Conservation (phyloP, 139 green algal species). For the Auxenochlorella pyrenoidosa region DNA sequence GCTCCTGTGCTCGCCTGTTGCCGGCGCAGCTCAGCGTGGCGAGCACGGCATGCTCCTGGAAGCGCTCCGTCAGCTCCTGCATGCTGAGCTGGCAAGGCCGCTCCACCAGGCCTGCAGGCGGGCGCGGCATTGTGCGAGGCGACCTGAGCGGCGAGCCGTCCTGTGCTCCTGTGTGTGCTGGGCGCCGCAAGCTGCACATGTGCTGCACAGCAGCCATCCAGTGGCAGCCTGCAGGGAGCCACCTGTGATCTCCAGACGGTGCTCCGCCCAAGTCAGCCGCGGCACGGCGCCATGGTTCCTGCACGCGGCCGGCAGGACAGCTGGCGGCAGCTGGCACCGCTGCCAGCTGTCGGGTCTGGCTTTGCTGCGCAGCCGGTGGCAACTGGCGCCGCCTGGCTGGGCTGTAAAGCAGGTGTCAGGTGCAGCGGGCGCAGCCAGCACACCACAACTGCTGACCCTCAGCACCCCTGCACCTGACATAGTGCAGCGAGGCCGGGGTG, state of each 20-base stretch:
- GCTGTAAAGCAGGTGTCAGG: no score
- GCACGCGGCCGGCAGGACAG: not conserved
- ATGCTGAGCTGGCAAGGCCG: slow-evolving; percentile 2
- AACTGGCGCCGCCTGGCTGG: no score
- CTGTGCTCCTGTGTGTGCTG: no score
- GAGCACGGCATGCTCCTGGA: not conserved
- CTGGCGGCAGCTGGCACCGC: no score
- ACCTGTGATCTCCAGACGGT: not conserved
- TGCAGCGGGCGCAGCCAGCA: no score
- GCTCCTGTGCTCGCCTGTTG: not conserved
- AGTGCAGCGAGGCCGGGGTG: slow-evolving; percentile 1
- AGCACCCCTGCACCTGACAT: slow-evolving; percentile 1
- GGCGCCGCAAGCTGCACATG: not conserved
- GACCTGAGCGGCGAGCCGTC: no score
- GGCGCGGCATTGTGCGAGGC: not conserved
- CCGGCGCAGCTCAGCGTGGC: slow-evolving; percentile 7
- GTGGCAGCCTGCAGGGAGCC: not conserved
- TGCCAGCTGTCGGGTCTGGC: no score
- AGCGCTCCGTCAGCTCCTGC: slow-evolving; percentile 1
- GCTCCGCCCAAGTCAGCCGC: not conserved
- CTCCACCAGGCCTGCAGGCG: not conserved
- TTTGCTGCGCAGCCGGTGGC: no score
- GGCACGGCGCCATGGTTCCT: slow-evolving; percentile 7
- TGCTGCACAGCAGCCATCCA: not conserved
- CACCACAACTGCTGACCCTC: no score